phyloP scores from a whole-genome alignment of 2,329 filamentous ascomycete genomes.

The Claviceps sp. region DNA sequence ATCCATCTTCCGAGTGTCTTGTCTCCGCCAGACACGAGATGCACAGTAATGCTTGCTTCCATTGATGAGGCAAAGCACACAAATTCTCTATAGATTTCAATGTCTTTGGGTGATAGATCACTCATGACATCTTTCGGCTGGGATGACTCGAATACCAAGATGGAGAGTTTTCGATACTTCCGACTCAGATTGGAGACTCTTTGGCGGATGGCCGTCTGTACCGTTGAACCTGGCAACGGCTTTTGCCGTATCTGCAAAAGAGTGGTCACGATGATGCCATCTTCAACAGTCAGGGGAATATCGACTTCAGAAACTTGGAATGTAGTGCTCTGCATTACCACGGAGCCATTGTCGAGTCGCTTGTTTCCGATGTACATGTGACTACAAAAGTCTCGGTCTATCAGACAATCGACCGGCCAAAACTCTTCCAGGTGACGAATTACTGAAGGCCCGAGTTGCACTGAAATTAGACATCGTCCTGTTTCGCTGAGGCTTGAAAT shows the following conservation, averaged over 20 bases:
- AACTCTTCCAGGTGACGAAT: conserved; percentile 34
- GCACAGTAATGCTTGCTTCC: conserved; percentile 23
- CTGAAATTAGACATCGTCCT: conserved; percentile 36
- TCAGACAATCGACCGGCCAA: conserved; percentile 35
- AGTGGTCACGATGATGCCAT: conserved; percentile 57
- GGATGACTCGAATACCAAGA: conserved; percentile 51
- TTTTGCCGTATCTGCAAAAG: conserved; percentile 61
- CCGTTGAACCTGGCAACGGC: conserved; percentile 40
- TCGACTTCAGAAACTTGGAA: conserved; percentile 50
- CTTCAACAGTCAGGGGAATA: conserved; percentile 53
- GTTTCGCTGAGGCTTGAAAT: conserved; percentile 7
- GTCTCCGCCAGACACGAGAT: conserved; percentile 37
- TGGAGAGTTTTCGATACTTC: conserved; percentile 53
- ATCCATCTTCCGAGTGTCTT: conserved; percentile 42
- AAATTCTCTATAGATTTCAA: conserved; percentile 34
- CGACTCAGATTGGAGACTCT: conserved; percentile 37
- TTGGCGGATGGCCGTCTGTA: conserved; percentile 36
- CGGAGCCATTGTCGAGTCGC: conserved; percentile 17
- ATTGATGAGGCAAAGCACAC: conserved; percentile 33
- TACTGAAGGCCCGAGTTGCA: conserved; percentile 32
- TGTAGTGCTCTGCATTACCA: too few relatives aligned
- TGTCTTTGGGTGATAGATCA: conserved; percentile 26
- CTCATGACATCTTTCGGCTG: conserved; percentile 26
- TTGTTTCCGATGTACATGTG: conserved; percentile 12
- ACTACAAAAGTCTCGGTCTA: conserved; percentile 44